A percentile compares a stretch with the other conserved stretches of the same genome.
Evolutionary conservation across 2,329 filamentous ascomycete species (phyloP).

Genomic region (Fusarium mangiferae): DNA sequence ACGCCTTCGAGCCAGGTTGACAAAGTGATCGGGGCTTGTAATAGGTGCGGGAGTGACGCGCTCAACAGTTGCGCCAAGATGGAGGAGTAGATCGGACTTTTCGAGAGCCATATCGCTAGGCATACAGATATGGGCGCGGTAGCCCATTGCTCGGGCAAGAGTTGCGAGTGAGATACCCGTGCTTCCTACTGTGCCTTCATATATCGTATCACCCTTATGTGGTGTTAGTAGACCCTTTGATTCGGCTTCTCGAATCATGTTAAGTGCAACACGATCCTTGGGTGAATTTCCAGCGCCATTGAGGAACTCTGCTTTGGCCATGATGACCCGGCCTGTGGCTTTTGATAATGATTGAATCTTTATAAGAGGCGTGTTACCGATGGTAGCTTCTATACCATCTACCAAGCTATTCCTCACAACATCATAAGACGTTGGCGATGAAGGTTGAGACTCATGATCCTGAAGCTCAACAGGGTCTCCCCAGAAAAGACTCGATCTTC

Average conservation of each 20-base stretch:
- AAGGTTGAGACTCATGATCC: constrained; percentile 59
- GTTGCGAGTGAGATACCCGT: constrained; percentile 95
- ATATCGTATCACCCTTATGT: constrained; percentile 89
- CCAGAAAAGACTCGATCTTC: constrained; percentile 59
- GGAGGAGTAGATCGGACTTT: constrained; percentile 88
- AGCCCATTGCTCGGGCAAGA: constrained; percentile 87
- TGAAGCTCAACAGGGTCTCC: constrained; percentile 63
- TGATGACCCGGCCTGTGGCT: constrained; percentile 86
- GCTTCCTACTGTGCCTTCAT: constrained; percentile 96
- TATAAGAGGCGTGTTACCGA: constrained; percentile 92
- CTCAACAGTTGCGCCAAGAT: constrained; percentile 93
- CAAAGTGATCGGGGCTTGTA: constrained; percentile 91
- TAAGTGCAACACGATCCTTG: constrained; percentile 93
- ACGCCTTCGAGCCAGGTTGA: constrained; percentile 85
- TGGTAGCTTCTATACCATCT: constrained; percentile 88
- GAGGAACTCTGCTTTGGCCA: constrained; percentile 95
- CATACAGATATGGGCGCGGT: constrained; percentile 97
- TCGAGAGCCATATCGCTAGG: constrained; percentile 89
- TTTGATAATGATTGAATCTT: constrained; percentile 86
- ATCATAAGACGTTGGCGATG: constrained; percentile 36
- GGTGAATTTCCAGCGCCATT: constrained; percentile 95
- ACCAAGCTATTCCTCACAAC: constrained; percentile 58
- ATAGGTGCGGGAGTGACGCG: constrained; percentile 91
- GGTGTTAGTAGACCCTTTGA: constrained; percentile 78
- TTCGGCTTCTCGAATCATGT: constrained; percentile 88